Evolutionary conservation across 1,139 yeast species (phyloP).

Genomic region (Taphrina wiesneri): DNA sequence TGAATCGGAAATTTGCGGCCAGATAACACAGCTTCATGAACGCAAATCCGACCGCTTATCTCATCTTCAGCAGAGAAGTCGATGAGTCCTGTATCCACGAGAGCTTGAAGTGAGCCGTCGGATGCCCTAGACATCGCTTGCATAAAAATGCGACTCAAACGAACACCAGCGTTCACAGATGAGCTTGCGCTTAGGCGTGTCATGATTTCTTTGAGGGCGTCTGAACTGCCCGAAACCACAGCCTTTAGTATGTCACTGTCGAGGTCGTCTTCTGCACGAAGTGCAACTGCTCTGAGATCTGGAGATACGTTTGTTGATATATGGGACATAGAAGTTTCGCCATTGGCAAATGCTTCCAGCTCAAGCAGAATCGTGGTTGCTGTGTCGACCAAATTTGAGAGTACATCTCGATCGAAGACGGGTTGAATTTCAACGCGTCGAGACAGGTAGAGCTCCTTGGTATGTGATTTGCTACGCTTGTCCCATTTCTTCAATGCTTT

Average conservation of each 20-base stretch:
- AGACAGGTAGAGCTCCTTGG: constrained; percentile 84
- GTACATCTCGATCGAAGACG: constrained; percentile 85
- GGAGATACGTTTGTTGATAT: not conserved
- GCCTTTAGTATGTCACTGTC: constrained; percentile 39
- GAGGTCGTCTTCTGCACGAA: constrained; percentile 21
- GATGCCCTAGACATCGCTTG: constrained; percentile 21
- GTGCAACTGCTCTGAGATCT: constrained; percentile 11
- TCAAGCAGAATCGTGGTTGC: constrained; percentile 77
- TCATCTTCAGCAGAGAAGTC: constrained; percentile 25
- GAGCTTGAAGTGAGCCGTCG: constrained; percentile 3
- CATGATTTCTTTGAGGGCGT: constrained; percentile 35
- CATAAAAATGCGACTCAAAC: constrained; percentile 27
- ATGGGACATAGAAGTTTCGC: constrained; percentile 1
- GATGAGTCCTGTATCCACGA: constrained; percentile 15
- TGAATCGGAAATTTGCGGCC: constrained; percentile 2
- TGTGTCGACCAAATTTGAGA: constrained; percentile 78
- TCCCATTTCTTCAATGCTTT: constrained; percentile 98
- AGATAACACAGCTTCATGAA: constrained; percentile 29
- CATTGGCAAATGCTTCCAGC: constrained; percentile 61
- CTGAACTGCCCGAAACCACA: constrained; percentile 36
- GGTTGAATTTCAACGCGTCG: constrained; percentile 97
- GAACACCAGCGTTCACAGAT: constrained; percentile 47
- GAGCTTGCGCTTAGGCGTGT: constrained; percentile 23
- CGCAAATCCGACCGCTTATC: constrained; percentile 29
- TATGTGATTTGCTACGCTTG: constrained; percentile 89